Conservation (phyloP, 352 stramenopile genomes). For the Phytophthora sansomeana region DNA sequence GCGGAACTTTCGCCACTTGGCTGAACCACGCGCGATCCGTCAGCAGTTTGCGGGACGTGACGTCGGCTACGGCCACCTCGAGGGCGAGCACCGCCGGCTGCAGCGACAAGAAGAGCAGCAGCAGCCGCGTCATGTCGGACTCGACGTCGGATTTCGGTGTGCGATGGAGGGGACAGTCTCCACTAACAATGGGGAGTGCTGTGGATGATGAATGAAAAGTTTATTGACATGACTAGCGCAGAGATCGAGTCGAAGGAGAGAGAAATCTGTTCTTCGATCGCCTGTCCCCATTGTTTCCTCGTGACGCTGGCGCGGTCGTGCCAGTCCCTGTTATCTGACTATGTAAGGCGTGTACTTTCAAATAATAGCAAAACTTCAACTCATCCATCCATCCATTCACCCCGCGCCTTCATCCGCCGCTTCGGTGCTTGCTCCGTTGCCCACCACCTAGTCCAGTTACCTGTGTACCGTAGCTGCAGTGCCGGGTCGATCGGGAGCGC, state of each 20-base stretch:
- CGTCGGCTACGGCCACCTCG: slow-evolving; percentile 21
- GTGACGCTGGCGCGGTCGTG: slow-evolving; percentile 34
- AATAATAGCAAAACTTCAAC: slow-evolving; percentile 48
- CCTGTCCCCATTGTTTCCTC: slow-evolving; percentile 33
- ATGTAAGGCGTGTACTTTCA: slow-evolving; percentile 32
- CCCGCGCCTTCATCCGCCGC: slow-evolving; percentile 47
- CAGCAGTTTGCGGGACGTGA: slow-evolving; percentile 41
- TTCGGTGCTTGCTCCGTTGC: slow-evolving; percentile 29
- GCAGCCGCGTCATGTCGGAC: slow-evolving; percentile 17
- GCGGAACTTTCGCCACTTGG: slow-evolving; percentile 48
- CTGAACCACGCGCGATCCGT: slow-evolving; percentile 61
- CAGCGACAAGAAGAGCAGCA: slow-evolving; percentile 24
- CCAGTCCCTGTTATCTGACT: slow-evolving; percentile 36
- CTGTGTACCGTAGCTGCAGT: slow-evolving; percentile 43
- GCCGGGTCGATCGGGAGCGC: slow-evolving; percentile 23
- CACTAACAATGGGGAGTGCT: background rate
- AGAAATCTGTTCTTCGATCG: slow-evolving; percentile 7
- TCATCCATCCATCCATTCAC: slow-evolving; percentile 32
- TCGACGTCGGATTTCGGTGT: slow-evolving; percentile 9
- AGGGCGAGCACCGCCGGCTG: slow-evolving; percentile 4
- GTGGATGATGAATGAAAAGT: slow-evolving; percentile 36
- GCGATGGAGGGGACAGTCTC: background rate
- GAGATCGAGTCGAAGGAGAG: slow-evolving; percentile 5
- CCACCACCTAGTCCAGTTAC: slow-evolving; percentile 30
- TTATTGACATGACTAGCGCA: slow-evolving; percentile 37